Percentiles rank a stretch among this genome's conserved stretches.
Evolutionary conservation across 345 rosid genomes (phyloP).

Genomic region (Populus tremula): DNA sequence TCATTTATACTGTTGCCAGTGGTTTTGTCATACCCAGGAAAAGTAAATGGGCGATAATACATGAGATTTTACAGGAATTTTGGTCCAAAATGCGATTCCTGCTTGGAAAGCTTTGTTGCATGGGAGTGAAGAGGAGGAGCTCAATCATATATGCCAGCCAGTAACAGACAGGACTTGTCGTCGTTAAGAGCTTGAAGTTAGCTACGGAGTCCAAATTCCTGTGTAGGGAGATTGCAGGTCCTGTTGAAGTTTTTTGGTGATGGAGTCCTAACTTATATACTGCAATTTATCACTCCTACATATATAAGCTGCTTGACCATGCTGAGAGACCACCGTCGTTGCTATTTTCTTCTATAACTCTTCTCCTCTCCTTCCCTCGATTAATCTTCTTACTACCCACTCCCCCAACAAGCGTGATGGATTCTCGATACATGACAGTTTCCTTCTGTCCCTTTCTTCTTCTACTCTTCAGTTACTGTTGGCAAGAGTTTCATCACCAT

Average conservation of each 20-base stretch:
- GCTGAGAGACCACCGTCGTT: background rate
- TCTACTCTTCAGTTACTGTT: background rate
- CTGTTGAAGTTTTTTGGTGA: conserved; percentile 66
- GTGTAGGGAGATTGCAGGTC: conserved; percentile 85
- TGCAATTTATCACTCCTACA: background rate
- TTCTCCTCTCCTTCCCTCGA: background rate
- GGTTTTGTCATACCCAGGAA: too few species aligned
- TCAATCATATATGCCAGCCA: conserved; percentile 41
- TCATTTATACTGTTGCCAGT: too few species aligned
- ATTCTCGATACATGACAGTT: background rate
- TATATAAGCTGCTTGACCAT: background rate
- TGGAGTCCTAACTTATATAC: background rate
- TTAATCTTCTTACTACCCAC: background rate
- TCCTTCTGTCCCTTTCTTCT: background rate
- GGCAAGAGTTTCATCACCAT: background rate
- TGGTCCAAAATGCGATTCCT: conserved; percentile 89
- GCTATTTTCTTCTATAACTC: background rate
- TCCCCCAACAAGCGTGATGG: background rate
- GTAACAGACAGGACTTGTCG: conserved; percentile 56
- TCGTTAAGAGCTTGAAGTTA: conserved; percentile 58
- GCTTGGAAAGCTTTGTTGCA: conserved; percentile 62
- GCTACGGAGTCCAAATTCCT: conserved; percentile 59
- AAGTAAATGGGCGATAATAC: conserved; percentile 66
- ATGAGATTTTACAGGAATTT: conserved; percentile 62
- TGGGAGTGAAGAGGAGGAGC: conserved; percentile 53